phyloP scores from a whole-genome alignment of 108 stramenopile species.

The Cylindrotheca fusiformis region DNA sequence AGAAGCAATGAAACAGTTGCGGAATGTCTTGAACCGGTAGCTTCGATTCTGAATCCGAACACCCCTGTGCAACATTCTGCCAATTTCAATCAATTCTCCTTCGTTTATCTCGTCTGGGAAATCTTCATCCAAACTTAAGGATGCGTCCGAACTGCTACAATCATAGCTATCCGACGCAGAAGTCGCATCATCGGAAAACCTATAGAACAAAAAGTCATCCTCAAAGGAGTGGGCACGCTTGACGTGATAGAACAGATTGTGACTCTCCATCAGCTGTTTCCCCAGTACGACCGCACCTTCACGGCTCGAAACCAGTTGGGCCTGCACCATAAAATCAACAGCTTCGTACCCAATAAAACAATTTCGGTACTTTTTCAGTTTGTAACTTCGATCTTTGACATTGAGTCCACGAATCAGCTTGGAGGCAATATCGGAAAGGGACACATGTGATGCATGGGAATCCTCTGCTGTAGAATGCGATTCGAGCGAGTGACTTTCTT shows the following conservation, averaged over 20 bases:
- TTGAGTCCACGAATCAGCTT: conserved; percentile 9
- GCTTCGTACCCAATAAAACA: conserved; percentile 50
- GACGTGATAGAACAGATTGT: background rate
- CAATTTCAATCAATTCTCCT: background rate
- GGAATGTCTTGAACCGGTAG: conserved; percentile 25
- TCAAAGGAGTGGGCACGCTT: background rate
- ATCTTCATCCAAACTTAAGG: background rate
- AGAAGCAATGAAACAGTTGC: conserved; percentile 37
- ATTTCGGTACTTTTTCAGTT: conserved; percentile 21
- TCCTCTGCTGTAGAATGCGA: too few species aligned
- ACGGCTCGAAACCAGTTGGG: conserved; percentile 27
- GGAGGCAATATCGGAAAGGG: conserved; percentile 14
- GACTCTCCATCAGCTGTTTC: conserved; percentile 13
- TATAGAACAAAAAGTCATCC: background rate
- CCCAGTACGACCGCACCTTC: conserved; percentile 63
- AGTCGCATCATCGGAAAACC: background rate
- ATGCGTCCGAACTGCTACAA: background rate
- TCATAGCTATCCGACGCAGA: background rate
- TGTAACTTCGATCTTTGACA: conserved; percentile 21
- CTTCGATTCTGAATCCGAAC: background rate
- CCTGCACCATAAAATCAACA: conserved; percentile 42
- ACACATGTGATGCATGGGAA: too few species aligned
- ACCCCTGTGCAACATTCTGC: background rate
- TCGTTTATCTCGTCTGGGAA: background rate
- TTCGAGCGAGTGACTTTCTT: too few species aligned